Evolutionary conservation across 2,329 filamentous ascomycete genomes (phyloP).

Genomic region (Chaetoscypha palmicola): DNA sequence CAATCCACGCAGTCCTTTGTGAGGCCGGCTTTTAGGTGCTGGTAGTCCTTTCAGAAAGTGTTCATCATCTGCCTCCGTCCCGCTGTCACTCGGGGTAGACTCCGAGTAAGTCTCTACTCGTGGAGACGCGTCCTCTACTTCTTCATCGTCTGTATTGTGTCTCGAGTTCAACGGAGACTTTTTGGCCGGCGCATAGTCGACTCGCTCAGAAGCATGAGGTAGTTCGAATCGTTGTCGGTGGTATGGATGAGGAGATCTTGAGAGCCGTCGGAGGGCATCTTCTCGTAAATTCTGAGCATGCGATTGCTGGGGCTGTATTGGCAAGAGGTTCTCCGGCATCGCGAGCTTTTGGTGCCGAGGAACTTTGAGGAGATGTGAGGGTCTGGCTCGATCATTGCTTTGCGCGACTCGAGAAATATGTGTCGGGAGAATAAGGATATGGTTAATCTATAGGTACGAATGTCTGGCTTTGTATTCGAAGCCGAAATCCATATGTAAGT

Average conservation of each 20-base stretch:
- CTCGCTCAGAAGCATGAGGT: conserved; percentile 41
- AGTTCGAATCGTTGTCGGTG: conserved; percentile 52
- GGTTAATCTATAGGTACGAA: not conserved
- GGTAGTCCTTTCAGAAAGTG: conserved; percentile 80
- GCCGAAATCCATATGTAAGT: not conserved
- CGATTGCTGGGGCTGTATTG: conserved; percentile 14
- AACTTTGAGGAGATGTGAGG: conserved; percentile 11
- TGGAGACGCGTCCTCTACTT: conserved; percentile 15
- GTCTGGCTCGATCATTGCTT: conserved; percentile 20
- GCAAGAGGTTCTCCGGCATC: conserved; percentile 25
- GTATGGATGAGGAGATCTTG: conserved; percentile 62
- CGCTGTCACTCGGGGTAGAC: conserved; percentile 71
- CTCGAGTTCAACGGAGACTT: conserved; percentile 22
- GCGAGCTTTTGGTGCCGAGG: conserved; percentile 16
- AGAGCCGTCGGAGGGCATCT: conserved; percentile 22
- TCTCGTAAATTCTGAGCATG: conserved; percentile 21
- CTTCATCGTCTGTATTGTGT: conserved; percentile 29
- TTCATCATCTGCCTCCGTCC: conserved; percentile 93
- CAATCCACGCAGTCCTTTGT: conserved; percentile 68
- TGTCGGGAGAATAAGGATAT: not conserved
- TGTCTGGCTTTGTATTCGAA: not conserved
- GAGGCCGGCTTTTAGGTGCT: conserved; percentile 62
- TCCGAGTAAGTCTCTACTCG: conserved; percentile 22
- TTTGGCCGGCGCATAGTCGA: conserved; percentile 21
- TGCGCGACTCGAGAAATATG: not conserved